A percentile compares a stretch with the other conserved stretches of the same genome.
phyloP scores from a whole-genome alignment of 345 rosid species.

The Sisymbrium altissimum region DNA sequence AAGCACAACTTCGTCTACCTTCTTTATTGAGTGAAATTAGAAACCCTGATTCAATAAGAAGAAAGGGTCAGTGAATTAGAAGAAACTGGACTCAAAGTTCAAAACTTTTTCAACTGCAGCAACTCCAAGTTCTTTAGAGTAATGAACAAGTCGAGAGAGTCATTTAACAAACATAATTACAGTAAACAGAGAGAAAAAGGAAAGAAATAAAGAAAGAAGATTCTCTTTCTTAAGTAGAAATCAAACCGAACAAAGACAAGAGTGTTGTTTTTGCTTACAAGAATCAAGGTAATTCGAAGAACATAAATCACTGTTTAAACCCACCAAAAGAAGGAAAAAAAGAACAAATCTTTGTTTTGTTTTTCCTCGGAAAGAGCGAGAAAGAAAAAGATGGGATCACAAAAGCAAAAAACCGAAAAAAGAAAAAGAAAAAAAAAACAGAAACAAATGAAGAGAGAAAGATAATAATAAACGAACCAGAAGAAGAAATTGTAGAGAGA shows the following conservation, averaged over 20 bases:
- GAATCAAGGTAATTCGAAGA: neutral
- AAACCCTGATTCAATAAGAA: neutral
- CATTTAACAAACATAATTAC: neutral
- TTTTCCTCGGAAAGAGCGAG: slow-evolving; percentile 26
- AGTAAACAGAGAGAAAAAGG: neutral
- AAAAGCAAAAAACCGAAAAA: neutral
- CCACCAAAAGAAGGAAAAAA: neutral
- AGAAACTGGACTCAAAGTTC: neutral
- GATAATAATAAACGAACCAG: neutral
- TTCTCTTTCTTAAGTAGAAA: neutral
- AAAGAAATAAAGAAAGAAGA: neutral
- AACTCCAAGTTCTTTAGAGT: neutral
- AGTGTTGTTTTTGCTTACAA: slow-evolving; percentile 4
- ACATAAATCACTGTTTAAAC: slow-evolving; percentile 6
- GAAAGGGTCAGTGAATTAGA: neutral
- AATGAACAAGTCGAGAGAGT: neutral
- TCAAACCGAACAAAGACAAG: slow-evolving; percentile 6
- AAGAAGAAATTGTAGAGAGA: neutral
- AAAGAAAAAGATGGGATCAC: slow-evolving; percentile 2
- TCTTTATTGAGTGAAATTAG: neutral
- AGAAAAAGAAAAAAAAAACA: neutral
- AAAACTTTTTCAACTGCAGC: neutral
- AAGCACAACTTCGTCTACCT: neutral
- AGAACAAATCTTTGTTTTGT: slow-evolving; percentile 25
- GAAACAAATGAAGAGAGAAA: neutral